phyloP scores from a whole-genome alignment of 2,329 filamentous ascomycete species.

The Apiospora malaysiana region DNA sequence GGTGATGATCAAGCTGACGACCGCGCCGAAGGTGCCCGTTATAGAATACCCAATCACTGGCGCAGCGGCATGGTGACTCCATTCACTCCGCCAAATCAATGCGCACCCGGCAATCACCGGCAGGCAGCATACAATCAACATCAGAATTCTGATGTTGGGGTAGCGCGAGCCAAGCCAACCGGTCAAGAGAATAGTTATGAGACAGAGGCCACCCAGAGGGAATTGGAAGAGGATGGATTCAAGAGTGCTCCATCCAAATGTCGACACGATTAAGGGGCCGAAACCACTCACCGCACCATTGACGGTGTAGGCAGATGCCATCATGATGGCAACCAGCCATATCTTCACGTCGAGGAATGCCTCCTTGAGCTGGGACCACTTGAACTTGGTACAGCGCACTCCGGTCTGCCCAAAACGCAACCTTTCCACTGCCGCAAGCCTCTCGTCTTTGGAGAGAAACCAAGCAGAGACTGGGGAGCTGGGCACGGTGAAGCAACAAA shows the following conservation, averaged over 20 bases:
- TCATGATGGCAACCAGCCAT: slow-evolving; percentile 70
- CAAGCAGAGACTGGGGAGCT: slow-evolving; percentile 71
- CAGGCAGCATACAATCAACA: slow-evolving; percentile 70
- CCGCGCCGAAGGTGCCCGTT: slow-evolving; percentile 74
- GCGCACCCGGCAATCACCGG: slow-evolving; percentile 77
- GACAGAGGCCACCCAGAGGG: slow-evolving; percentile 72
- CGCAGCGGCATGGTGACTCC: slow-evolving; percentile 68
- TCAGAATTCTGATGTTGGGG: slow-evolving; percentile 67
- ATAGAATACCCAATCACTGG: slow-evolving; percentile 76
- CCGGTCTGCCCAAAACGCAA: slow-evolving; percentile 68
- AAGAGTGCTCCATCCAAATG: slow-evolving; percentile 69
- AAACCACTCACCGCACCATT: slow-evolving; percentile 76
- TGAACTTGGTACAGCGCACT: slow-evolving; percentile 65
- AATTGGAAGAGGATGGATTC: slow-evolving; percentile 77
- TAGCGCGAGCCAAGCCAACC: slow-evolving; percentile 68
- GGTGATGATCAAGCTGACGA: slow-evolving; percentile 64
- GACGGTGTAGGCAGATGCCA: slow-evolving; percentile 73
- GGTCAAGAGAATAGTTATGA: slow-evolving; percentile 68
- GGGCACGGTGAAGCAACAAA: slow-evolving; percentile 69
- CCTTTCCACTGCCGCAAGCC: slow-evolving; percentile 68
- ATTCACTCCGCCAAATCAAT: slow-evolving; percentile 73
- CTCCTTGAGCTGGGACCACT: slow-evolving; percentile 63
- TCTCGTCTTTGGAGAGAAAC: slow-evolving; percentile 70
- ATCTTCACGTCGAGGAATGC: slow-evolving; percentile 64
- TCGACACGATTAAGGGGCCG: slow-evolving; percentile 73